A percentile compares a stretch with the other conserved stretches of the same genome.
These are phyloP conservation scores for Penicillium robsamsonii DNA, from an alignment of 495 filamentous ascomycete genomes.

Conservation along the genomic window DNA sequence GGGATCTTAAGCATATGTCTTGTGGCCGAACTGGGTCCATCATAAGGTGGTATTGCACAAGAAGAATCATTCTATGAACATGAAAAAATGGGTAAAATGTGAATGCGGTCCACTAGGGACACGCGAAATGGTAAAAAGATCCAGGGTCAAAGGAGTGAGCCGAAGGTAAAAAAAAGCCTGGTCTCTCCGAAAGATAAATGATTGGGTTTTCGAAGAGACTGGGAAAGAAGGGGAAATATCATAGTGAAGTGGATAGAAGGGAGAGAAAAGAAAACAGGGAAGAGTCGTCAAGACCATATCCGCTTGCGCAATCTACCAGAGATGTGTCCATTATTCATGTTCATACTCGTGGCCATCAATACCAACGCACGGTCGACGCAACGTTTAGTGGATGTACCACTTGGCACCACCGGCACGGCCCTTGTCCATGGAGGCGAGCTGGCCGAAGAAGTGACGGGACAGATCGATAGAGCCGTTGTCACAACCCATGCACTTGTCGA, in stretches of 20 bases:
- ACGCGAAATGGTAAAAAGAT: constrained; percentile 1
- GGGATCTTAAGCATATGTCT: constrained; percentile 2
- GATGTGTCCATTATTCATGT: constrained; percentile 12
- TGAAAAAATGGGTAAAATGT: constrained; percentile 5
- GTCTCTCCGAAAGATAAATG: constrained; percentile 1
- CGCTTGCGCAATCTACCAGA: constrained; percentile 26
- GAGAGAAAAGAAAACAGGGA: not conserved
- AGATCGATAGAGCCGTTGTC: constrained; percentile 44
- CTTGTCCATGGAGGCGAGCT: constrained; percentile 28
- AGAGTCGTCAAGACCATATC: constrained; percentile 13
- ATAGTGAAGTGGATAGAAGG: not conserved
- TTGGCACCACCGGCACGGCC: constrained; percentile 36
- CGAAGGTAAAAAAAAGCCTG: not conserved
- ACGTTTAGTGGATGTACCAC: constrained; percentile 38
- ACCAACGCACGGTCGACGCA: constrained; percentile 24
- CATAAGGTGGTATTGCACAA: constrained; percentile 13
- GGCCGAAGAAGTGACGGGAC: constrained; percentile 42
- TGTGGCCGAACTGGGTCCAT: constrained; percentile 11
- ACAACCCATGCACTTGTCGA: constrained; percentile 78
- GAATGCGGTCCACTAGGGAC: constrained; percentile 9
- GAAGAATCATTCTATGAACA: constrained; percentile 13
- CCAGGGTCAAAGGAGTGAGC: constrained; percentile 5
- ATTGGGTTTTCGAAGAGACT: not conserved
- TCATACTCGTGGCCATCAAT: constrained; percentile 1
- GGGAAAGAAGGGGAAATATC: constrained; percentile 11